Percentiles rank a stretch among this genome's conserved stretches.
Evolutionary conservation across 2,329 filamentous ascomycete species (phyloP).

Genomic region (Colletotrichum musicola): DNA sequence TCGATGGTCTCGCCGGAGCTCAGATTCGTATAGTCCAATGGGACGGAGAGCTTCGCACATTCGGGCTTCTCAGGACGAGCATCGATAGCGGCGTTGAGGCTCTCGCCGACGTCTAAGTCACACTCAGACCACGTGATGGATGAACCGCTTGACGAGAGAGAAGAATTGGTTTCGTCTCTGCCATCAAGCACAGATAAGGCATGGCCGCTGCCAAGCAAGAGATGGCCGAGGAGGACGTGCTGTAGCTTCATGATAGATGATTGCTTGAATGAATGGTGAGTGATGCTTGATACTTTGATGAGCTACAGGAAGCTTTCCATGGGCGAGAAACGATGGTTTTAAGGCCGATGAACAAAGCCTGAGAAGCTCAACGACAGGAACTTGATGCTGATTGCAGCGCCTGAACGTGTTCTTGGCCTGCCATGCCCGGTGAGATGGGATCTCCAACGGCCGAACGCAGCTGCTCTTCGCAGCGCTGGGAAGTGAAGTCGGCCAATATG

Average conservation of each 20-base stretch:
- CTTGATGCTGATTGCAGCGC: too few relatives aligned
- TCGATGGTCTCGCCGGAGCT: constrained; percentile 29
- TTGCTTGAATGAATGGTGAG: not conserved
- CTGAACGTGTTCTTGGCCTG: too few relatives aligned
- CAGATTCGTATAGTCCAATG: constrained; percentile 38
- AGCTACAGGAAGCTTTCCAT: too few relatives aligned
- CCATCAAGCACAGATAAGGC: not conserved
- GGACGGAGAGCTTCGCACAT: constrained; percentile 38
- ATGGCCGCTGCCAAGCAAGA: not conserved
- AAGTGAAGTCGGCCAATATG: too few relatives aligned
- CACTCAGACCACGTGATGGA: not conserved
- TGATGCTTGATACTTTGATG: too few relatives aligned
- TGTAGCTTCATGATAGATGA: constrained; percentile 1
- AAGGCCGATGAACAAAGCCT: too few relatives aligned
- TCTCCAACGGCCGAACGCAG: too few relatives aligned
- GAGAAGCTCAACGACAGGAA: too few relatives aligned
- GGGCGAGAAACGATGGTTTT: too few relatives aligned
- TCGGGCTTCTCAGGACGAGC: constrained; percentile 23
- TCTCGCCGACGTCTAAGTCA: not conserved
- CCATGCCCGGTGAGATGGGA: too few relatives aligned
- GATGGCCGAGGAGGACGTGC: not conserved
- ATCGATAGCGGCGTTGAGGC: not conserved
- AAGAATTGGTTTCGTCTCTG: not conserved
- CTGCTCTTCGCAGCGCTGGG: too few relatives aligned
- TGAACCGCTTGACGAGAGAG: not conserved